Evolutionary conservation across 768 basidiomycete genomes (phyloP).

Genomic region (Termitomyces sp.): DNA sequence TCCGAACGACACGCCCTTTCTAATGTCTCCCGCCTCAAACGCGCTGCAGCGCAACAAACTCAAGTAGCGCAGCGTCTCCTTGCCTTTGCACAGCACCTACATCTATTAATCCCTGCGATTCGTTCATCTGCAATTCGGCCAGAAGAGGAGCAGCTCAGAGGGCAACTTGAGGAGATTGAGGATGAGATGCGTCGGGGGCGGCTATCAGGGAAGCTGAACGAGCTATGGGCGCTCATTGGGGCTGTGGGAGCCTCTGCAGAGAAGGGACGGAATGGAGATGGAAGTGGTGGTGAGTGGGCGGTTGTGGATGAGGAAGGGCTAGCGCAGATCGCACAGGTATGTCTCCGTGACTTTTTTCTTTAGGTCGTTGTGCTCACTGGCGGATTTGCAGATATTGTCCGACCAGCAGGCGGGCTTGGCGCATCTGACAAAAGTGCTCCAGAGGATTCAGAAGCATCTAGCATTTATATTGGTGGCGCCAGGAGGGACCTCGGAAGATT

Average conservation of each 20-base stretch:
- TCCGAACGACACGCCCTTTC: slow-evolving; percentile 58
- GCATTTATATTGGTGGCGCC: slow-evolving; percentile 53
- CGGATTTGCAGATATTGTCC: slow-evolving; percentile 49
- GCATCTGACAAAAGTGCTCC: slow-evolving; percentile 73
- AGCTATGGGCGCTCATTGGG: slow-evolving; percentile 82
- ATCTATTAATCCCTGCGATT: slow-evolving; percentile 72
- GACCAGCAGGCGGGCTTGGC: slow-evolving; percentile 79
- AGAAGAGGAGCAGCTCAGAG: slow-evolving; percentile 75
- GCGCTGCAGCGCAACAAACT: slow-evolving; percentile 57
- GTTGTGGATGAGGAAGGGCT: slow-evolving; percentile 88
- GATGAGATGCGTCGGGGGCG: slow-evolving; percentile 64
- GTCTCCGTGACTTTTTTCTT: not conserved
- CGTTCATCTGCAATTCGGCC: slow-evolving; percentile 70
- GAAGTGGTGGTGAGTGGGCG: slow-evolving; percentile 59
- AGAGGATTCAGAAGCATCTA: slow-evolving; percentile 59
- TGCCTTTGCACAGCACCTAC: slow-evolving; percentile 66
- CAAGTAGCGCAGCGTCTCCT: slow-evolving; percentile 71
- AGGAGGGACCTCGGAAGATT: slow-evolving; percentile 15
- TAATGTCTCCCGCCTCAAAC: slow-evolving; percentile 63
- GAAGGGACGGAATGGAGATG: slow-evolving; percentile 35
- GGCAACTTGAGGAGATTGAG: slow-evolving; percentile 66
- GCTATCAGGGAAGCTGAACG: slow-evolving; percentile 70
- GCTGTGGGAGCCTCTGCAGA: slow-evolving; percentile 62
- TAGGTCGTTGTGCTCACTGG: not conserved
- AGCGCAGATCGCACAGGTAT: slow-evolving; percentile 68